Percentiles rank a stretch among this genome's conserved stretches.
Conservation (phyloP, 208 protist species). For the Histomonas meleagridis region DNA sequence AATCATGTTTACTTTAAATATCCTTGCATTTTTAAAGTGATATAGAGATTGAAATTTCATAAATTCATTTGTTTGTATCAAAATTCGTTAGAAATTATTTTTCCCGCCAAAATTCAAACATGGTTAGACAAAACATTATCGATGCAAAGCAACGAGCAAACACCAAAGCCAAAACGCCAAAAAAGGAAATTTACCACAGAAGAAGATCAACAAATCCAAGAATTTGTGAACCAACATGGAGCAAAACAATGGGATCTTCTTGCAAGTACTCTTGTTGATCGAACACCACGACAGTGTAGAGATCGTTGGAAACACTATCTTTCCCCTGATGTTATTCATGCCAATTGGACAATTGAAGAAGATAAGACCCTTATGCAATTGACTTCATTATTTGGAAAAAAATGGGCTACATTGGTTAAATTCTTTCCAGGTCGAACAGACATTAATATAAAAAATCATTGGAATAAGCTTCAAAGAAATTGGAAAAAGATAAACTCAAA, state of each 20-base stretch:
- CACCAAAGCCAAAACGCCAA: too few relatives aligned
- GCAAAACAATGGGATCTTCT: background rate
- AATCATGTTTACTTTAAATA: too few relatives aligned
- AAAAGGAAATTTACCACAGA: too few relatives aligned
- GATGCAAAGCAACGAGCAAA: too few relatives aligned
- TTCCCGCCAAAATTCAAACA: too few relatives aligned
- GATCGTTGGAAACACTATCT: background rate
- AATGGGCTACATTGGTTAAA: background rate
- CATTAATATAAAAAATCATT: conserved; percentile 25
- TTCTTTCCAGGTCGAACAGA: background rate
- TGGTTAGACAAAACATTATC: too few relatives aligned
- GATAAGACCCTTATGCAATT: background rate
- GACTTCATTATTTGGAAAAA: background rate
- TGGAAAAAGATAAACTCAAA: too few relatives aligned
- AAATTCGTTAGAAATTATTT: too few relatives aligned
- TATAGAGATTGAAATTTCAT: too few relatives aligned
- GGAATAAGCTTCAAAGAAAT: background rate
- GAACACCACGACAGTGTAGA: background rate
- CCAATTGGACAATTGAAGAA: background rate
- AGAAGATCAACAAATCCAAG: background rate
- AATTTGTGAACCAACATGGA: background rate
- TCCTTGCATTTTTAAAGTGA: too few relatives aligned
- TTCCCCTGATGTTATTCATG: too few relatives aligned
- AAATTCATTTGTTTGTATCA: too few relatives aligned
- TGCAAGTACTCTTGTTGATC: background rate